Base-by-base conservation (phyloP, 1,284 basidiomycete species). In the Ceratobasidium theobromae region DNA sequence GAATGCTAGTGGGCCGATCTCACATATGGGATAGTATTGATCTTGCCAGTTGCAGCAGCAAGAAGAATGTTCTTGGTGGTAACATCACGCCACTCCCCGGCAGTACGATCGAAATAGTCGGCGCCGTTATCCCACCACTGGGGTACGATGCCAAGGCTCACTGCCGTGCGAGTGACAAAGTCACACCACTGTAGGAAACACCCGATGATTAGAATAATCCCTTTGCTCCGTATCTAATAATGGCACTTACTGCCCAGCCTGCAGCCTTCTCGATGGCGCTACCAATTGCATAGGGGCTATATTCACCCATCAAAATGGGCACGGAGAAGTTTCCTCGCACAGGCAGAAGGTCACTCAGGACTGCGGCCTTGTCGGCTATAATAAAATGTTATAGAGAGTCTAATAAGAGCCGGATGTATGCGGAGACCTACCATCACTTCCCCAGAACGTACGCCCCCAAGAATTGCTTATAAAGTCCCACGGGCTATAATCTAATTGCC, bases 381-480 rank as follows among this genome's bases (percentile, higher is more conserved):
- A 27, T 30, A 8, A 41, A 14, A 9, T 18, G 54, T 57, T n/a
- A 43, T 16, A 16, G 16, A 8, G 54, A 6, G 25, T 6, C 43
- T 43, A 28, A 32, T 16, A n/a, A 27, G 18, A 54, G 16, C 53
- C 14, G 25, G 11, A 5, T 41, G 35, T 25, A 54, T 54, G 21
- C 25, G 3, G 18, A 45, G n/a, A 11, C 57, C 6, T 49, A 62
- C 57, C 57, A 40, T 62, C 67, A 21, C 52, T 55, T 40, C 67
- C 67, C 67, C 67, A 68, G 45, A 58, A 52, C 3, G 67, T 65
- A 21, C 52, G 48, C 12, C 67, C 67, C 67, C 67, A 68, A n/a
- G 66, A 58, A 35, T 64, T 64, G 40, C 57, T 60, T 6, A 48
- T 14, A 23, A 65, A 68, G 46, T 68, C 67, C 52, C 60, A 68